Evolutionary conservation across 257 asterid genomes (phyloP).

Genomic region (Gardenia jasminoides): DNA sequence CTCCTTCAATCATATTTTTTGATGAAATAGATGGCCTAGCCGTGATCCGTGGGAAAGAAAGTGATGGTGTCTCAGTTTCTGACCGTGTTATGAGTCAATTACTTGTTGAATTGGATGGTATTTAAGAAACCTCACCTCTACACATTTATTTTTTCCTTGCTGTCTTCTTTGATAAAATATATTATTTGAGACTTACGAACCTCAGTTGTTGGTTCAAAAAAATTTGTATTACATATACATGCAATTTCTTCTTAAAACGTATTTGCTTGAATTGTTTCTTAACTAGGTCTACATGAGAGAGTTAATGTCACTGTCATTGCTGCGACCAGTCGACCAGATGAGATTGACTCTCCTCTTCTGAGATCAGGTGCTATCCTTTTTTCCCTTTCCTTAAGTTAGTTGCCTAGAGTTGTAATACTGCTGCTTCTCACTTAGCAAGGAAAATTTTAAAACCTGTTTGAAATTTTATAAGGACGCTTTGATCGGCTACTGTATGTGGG

Average conservation of each 20-base stretch:
- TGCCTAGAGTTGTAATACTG: neutral
- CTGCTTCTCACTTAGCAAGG: neutral
- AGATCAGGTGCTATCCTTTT: conserved; percentile 61
- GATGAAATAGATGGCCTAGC: conserved; percentile 98
- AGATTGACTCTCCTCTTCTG: conserved; percentile 86
- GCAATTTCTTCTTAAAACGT: neutral
- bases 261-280: neutral
- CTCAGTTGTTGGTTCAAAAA: neutral
- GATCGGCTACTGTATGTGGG: conserved; percentile 95
- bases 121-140: conserved; percentile 4
- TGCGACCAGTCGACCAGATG: conserved; percentile 95
- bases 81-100: conserved; percentile 97
- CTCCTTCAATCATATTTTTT: conserved; percentile 89
- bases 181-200: neutral
- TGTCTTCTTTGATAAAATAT: neutral
- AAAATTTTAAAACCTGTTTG: neutral
- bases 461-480: conserved; percentile 65
- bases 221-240: neutral
- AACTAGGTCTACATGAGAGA: conserved; percentile 79
- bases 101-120: conserved; percentile 95
- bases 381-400: neutral
- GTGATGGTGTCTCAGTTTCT: conserved; percentile 94
- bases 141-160: neutral
- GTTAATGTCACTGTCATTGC: conserved; percentile 92
- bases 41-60: conserved; percentile 83